Percentiles rank a stretch among this genome's conserved stretches.
Conservation (phyloP, 2,329 filamentous ascomycete genomes). For the Aphanocladium album region DNA sequence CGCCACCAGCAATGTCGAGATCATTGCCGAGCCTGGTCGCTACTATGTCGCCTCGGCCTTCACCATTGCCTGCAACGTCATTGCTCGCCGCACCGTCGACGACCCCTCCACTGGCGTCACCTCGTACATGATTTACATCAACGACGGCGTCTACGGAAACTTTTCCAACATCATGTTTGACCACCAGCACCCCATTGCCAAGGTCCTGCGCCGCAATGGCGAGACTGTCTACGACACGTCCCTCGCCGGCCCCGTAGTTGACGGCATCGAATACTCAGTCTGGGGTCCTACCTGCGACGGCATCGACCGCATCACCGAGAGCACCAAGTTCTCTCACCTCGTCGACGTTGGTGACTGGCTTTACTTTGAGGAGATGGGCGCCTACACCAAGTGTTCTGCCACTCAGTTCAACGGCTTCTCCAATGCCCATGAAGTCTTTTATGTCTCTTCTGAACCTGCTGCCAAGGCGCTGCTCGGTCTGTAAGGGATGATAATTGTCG, state of each 20-base stretch:
- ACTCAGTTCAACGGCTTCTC: slow-evolving; percentile 97
- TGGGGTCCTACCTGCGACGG: slow-evolving; percentile 98
- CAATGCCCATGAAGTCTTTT: slow-evolving; percentile 86
- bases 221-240: slow-evolving; percentile 54
- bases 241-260: slow-evolving; percentile 42
- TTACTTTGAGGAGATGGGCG: slow-evolving; percentile 98
- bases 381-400: slow-evolving; percentile 96
- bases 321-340: slow-evolving; percentile 68
- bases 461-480: slow-evolving; percentile 64
- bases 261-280: slow-evolving; percentile 79
- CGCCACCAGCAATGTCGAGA: slow-evolving; percentile 60
- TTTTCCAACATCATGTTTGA: slow-evolving; percentile 99
- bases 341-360: slow-evolving; percentile 95
- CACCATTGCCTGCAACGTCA: slow-evolving; percentile 91
- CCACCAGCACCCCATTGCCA: slow-evolving; percentile 85
- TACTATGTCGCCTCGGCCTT: slow-evolving; percentile 95
- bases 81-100: slow-evolving; percentile 83
- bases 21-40: slow-evolving; percentile 94
- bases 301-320: slow-evolving; percentile 88
- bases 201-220: slow-evolving; percentile 63
- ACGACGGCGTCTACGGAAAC: slow-evolving; percentile 96
- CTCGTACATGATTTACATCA: slow-evolving; percentile 95
- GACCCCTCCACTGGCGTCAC: slow-evolving; percentile 60
- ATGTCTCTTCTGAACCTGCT: slow-evolving; percentile 89
- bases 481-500: slow-evolving; percentile 4